Conservation (phyloP, 441 rosid species). For the Mallotus japonicus region DNA sequence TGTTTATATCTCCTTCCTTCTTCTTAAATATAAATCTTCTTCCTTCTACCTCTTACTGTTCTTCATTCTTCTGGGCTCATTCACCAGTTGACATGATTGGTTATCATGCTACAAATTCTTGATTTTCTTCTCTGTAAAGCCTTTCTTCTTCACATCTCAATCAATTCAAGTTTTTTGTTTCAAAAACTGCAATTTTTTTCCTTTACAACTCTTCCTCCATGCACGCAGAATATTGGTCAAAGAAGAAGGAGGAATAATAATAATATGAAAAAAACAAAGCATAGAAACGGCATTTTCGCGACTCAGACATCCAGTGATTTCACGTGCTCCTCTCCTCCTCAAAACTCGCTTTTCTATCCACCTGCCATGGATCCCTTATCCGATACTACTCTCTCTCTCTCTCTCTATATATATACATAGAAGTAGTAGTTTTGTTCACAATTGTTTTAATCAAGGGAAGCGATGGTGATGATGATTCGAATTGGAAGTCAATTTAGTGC, state of each 20-base stretch:
- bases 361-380: slow-evolving; percentile 42
- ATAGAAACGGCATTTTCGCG: slow-evolving; percentile 74
- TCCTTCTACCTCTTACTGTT: no score
- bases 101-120: no score
- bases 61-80: no score
- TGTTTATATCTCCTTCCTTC: no score
- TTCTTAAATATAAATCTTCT: no score
- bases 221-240: no score
- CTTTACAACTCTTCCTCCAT: no score
- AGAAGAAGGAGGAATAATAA: background rate
- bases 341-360: slow-evolving; percentile 66
- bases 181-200: no score
- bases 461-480: background rate
- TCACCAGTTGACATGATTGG: no score
- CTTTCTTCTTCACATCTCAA: no score
- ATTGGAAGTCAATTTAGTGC: background rate
- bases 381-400: slow-evolving; percentile 33
- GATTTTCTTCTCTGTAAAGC: no score
- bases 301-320: slow-evolving; percentile 63
- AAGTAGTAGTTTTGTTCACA: background rate
- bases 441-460: background rate
- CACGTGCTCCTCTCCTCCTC: slow-evolving; percentile 53
- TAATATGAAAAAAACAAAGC: background rate
- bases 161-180: no score
- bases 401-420: slow-evolving; percentile 10